phyloP scores from a whole-genome alignment of 2,329 filamentous ascomycete genomes.

The Gaeumannomyces sp. region DNA sequence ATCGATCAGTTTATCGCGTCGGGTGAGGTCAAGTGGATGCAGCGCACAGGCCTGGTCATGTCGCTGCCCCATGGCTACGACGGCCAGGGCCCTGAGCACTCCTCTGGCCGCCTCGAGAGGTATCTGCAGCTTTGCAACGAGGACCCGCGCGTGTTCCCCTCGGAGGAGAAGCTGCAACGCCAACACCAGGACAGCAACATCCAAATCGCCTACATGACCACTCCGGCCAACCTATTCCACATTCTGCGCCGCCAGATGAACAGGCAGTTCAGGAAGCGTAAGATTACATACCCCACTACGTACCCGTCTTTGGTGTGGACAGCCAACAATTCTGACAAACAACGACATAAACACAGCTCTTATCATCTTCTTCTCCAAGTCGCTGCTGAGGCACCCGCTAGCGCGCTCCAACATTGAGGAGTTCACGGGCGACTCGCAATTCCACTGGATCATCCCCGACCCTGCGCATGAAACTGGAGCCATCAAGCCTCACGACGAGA shows the following conservation, averaged over 20 bases:
- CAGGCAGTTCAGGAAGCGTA: constrained; percentile 98
- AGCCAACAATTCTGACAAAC: neutral
- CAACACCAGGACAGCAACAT: constrained; percentile 99
- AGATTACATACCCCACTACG: constrained; percentile 32
- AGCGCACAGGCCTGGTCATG: constrained; percentile 93
- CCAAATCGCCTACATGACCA: constrained; percentile 97
- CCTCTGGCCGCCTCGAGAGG: constrained; percentile 92
- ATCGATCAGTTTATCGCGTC: constrained; percentile 99
- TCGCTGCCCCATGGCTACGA: constrained; percentile 97
- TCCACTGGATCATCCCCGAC: constrained; percentile 94
- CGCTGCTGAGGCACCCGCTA: constrained; percentile 86
- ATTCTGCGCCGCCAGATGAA: constrained; percentile 96
- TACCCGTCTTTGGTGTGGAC: neutral
- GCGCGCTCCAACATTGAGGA: constrained; percentile 86
- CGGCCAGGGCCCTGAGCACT: constrained; percentile 96
- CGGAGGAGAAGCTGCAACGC: constrained; percentile 80
- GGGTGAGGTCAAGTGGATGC: constrained; percentile 97
- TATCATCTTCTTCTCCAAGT: constrained; percentile 97
- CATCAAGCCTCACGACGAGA: constrained; percentile 76
- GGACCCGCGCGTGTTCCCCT: constrained; percentile 88
- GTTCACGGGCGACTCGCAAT: constrained; percentile 85
- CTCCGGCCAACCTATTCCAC: constrained; percentile 93
- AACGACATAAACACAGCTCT: constrained; percentile 54
- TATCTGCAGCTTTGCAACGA: constrained; percentile 98
- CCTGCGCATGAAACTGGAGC: constrained; percentile 69